Base-by-base conservation (phyloP, 2,329 filamentous ascomycete genomes). In the Fusarium abutilonis region DNA sequence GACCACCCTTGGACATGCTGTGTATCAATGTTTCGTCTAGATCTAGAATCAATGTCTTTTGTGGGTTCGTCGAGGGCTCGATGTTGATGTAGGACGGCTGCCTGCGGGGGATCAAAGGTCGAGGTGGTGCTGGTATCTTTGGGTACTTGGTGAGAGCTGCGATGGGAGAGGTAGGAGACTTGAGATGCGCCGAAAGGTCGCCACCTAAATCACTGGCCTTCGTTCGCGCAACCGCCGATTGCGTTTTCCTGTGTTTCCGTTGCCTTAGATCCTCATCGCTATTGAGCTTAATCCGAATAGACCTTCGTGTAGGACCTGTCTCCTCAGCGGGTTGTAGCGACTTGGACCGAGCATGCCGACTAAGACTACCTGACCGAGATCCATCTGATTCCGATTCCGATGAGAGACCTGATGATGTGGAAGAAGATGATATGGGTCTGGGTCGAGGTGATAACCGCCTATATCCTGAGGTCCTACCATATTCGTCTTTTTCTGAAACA, bases 21-120 rank as follows among this genome's bases (percentile, higher is more conserved):
- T 99, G 95, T 67, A 99, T 99, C 67, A 99, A 80, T 0, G 95
- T 99, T 78, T 99, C 95, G 76, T 99, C 95, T 15, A 99, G 86
- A 75, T 99, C 95, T 48, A 99, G 83, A 64, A 99, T 93, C 57
- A 99, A 79, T 1, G 95, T 99, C 82, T 99, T 99, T 72, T 95
- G 90, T 59, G 89, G 87, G 41, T 86, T 80, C 67, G 76, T 69
- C 55, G 83, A 74, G 60, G 85, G 78, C 55, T 85, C 81, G 26
- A 85, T 74, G 55, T 88, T 86, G 38, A 92, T 85, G 74, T 97
- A 97, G 1, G 93, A 97, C 17, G 93, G 92, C 71, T 97, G 91
- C 51, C 93, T 89, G 60, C 89, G 87, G 26, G 95, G 95, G 52
- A 99, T 91, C 46, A 99, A 81, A 4, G 95, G 95, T 59, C 94